Percentiles rank a stretch among this genome's conserved stretches.
Conservation (phyloP, 2,329 filamentous ascomycete species). For the Ilyonectria destructans region DNA sequence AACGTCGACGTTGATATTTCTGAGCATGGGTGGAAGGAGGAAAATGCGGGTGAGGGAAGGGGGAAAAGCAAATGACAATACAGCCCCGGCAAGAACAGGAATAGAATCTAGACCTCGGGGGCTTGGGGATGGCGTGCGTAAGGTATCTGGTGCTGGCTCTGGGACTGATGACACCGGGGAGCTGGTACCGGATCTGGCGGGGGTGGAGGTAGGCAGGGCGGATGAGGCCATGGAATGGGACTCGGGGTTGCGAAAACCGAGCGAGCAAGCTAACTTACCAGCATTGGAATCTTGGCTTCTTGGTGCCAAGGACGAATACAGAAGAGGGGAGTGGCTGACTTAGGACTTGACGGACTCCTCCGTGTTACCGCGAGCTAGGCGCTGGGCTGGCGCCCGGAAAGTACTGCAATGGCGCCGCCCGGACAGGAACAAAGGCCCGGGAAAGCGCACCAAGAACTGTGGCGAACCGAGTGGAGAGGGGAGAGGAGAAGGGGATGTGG, state of each 20-base stretch:
- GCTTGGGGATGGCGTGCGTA: constrained; percentile 38
- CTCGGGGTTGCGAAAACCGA: constrained; percentile 40
- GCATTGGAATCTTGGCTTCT: constrained; percentile 5
- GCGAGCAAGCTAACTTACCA: constrained; percentile 25
- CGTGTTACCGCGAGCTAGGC: constrained; percentile 1
- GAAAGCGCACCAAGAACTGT: constrained; percentile 13
- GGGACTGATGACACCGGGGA: constrained; percentile 38
- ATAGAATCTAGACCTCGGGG: constrained; percentile 17
- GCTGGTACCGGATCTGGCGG: constrained; percentile 44
- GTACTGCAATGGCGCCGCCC: background rate
- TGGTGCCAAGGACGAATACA: background rate
- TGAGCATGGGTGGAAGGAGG: constrained; percentile 9
- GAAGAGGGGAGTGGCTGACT: background rate
- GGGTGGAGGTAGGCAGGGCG: constrained; percentile 16
- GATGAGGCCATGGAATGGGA: constrained; percentile 31
- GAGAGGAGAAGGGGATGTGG: constrained; percentile 16
- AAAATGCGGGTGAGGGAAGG: constrained; percentile 4
- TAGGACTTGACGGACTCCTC: background rate
- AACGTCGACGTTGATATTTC: constrained; percentile 13
- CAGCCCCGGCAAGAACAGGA: constrained; percentile 6
- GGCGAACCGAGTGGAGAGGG: constrained; percentile 26
- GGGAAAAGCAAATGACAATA: constrained; percentile 3
- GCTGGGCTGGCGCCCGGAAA: constrained; percentile 3
- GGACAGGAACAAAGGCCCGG: constrained; percentile 1
- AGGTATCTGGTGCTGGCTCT: constrained; percentile 32